phyloP scores from a whole-genome alignment of 305 asterid species.

The Fraxinus velutina region DNA sequence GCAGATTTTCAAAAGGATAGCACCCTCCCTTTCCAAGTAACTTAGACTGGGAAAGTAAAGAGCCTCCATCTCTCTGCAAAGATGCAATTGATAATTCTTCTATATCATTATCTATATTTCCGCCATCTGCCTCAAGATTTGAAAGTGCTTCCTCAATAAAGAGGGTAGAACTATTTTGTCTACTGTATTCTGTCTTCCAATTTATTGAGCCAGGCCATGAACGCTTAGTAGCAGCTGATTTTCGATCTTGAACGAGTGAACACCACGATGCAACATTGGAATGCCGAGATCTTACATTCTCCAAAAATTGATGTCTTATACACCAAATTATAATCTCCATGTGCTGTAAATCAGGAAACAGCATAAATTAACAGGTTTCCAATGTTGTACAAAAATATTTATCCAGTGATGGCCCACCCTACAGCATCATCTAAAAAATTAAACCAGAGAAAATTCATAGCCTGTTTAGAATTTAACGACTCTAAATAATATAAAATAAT shows the following conservation, averaged over 20 bases:
- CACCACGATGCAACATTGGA: constrained; percentile 59
- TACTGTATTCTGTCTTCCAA: constrained; percentile 35
- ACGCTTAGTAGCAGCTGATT: constrained; percentile 57
- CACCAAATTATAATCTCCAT: constrained; percentile 88
- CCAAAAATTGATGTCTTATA: constrained; percentile 73
- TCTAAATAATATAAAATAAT: not conserved
- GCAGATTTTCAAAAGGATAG: constrained; percentile 79
- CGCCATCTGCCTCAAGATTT: constrained; percentile 65
- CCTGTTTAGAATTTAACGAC: constrained; percentile 9
- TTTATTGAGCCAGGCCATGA: constrained; percentile 71
- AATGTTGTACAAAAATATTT: constrained; percentile 1
- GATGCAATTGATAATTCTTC: constrained; percentile 50
- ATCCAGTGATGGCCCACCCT: constrained; percentile 13
- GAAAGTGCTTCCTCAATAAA: constrained; percentile 89
- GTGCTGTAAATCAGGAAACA: constrained; percentile 55
- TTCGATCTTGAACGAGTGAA: constrained; percentile 59
- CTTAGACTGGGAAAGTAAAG: constrained; percentile 44
- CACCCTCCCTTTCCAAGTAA: constrained; percentile 67
- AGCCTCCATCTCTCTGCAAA: constrained; percentile 44
- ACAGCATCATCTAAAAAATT: constrained; percentile 5
- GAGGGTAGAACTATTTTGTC: constrained; percentile 48
- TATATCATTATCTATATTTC: constrained; percentile 36
- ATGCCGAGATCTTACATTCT: constrained; percentile 51
- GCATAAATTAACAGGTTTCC: not conserved
- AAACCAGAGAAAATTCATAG: not conserved